Base-by-base conservation (phyloP, 139 green algal species). In the Desmodesmus armatus region DNA sequence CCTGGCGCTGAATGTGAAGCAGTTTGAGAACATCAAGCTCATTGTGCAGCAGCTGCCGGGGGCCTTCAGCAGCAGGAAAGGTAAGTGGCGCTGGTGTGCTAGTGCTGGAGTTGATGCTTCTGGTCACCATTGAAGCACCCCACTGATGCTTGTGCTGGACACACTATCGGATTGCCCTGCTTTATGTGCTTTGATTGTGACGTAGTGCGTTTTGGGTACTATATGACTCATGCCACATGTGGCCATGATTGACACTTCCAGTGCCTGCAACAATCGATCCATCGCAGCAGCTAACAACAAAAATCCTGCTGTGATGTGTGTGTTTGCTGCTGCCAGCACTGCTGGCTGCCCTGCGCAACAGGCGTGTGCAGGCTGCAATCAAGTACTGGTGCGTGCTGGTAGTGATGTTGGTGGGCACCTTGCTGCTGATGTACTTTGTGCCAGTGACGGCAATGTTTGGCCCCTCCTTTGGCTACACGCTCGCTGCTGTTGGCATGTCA, bases 371-470 rank as follows among this genome's bases (percentile, higher is more conserved):
- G 1, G 78, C 78, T 9, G 78, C 62, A 3, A 25, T 84, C 35
- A 84, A 84, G 62, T 84, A 84, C 55, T 84, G 78, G 78, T 49
- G 66, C n/a, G 78, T 84, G 40, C 39, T 51, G 25, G 66, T 25
- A 15, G 35, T 31, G 1, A 62, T 84, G 60, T 21, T 84, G 27
- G 62, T 84, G 62, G 27, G 11, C n/a, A 31, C 53, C 25, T 25
- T 84, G 60, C 3, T 63, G 39, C 19, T 84, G 29, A 60, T 51
- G 62, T 49, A 84, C 27, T 33, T 23, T 9, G 29, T 76, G 37
- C 78, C 78, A 15, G 1, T 25, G 1, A 25, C 41, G 5, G 62
- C 33, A 11, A 35, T 27, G 5, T 75, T 76, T 39, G 78, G 40
- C 6, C 78, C 78, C 13, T 76, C 75, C 29, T 84, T 84, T 49